These are phyloP conservation scores for Nicotiana tomentosiformis DNA, from an alignment of 257 asterid genomes.

Conservation along the genomic window DNA sequence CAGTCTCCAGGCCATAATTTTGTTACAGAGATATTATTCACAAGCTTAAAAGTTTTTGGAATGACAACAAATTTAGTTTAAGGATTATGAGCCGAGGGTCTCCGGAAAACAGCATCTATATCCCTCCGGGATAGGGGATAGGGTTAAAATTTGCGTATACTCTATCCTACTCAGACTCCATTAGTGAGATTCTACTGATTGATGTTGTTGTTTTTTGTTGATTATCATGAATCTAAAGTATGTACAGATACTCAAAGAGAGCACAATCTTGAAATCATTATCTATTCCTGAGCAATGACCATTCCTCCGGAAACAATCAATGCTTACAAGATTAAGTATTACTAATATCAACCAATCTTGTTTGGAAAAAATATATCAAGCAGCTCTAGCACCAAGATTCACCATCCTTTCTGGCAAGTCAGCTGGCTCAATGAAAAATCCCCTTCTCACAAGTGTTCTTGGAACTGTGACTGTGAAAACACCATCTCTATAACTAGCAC, in stretches of 20 bases:
- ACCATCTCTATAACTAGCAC: slow-evolving; percentile 58
- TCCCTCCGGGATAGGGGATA: too few species aligned
- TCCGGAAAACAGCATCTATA: too few species aligned
- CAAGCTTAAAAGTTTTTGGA: neutral
- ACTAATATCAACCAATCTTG: neutral
- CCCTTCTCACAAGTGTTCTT: slow-evolving; percentile 43
- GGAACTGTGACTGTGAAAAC: slow-evolving; percentile 58
- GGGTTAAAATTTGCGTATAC: too few species aligned
- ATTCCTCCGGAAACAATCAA: neutral
- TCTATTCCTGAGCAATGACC: neutral
- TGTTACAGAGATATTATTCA: neutral
- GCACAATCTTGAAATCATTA: neutral
- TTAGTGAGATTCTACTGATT: too few species aligned
- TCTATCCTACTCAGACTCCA: too few species aligned
- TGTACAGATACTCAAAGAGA: neutral
- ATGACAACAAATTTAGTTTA: neutral
- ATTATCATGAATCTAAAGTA: neutral
- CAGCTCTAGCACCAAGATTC: slow-evolving; percentile 58
- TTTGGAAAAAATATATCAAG: slow-evolving; percentile 22
- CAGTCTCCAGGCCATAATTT: neutral
- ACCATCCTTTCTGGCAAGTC: slow-evolving; percentile 20
- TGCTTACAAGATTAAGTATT: neutral
- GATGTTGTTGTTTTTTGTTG: too few species aligned
- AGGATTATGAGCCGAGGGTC: neutral
- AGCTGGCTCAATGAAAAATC: slow-evolving; percentile 34